Conservation (phyloP, 2,329 filamentous ascomycete genomes). For the Ceratocystis eucalypticola region DNA sequence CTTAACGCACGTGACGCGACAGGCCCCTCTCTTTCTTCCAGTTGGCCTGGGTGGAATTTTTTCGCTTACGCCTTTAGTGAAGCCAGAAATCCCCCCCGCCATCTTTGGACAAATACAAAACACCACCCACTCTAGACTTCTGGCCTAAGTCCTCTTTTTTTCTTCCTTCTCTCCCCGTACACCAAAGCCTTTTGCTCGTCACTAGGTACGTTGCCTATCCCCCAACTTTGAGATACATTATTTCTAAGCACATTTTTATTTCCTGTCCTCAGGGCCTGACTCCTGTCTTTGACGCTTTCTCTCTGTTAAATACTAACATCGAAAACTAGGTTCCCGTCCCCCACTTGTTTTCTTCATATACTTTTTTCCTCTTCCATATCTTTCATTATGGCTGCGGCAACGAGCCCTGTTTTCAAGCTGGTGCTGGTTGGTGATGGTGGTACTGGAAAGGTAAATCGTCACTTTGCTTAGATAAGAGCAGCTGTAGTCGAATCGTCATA, state of each 20-base stretch:
- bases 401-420: slow-evolving; percentile 82
- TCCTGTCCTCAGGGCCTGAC: not conserved
- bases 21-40: slow-evolving; percentile 14
- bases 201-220: slow-evolving; percentile 14
- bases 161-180: slow-evolving; percentile 15
- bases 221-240: not conserved
- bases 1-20: slow-evolving; percentile 17
- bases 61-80: slow-evolving; percentile 17
- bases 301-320: slow-evolving; percentile 15
- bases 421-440: slow-evolving; percentile 98
- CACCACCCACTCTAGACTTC: slow-evolving; percentile 18
- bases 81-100: slow-evolving; percentile 18
- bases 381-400: slow-evolving; percentile 24
- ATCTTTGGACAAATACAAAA: slow-evolving; percentile 19
- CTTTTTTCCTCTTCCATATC: slow-evolving; percentile 20
- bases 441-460: slow-evolving; percentile 73
- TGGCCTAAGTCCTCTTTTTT: slow-evolving; percentile 19
- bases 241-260: not conserved
- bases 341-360: slow-evolving; percentile 37
- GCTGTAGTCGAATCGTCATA: not conserved
- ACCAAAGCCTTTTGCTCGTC: slow-evolving; percentile 17
- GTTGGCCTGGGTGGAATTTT: slow-evolving; percentile 15
- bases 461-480: not conserved
- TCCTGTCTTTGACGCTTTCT: not conserved
- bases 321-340: slow-evolving; percentile 21